A percentile compares a stretch with the other conserved stretches of the same genome.
phyloP scores from a whole-genome alignment of 257 asterid species.

The Nicotiana benthamiana region DNA sequence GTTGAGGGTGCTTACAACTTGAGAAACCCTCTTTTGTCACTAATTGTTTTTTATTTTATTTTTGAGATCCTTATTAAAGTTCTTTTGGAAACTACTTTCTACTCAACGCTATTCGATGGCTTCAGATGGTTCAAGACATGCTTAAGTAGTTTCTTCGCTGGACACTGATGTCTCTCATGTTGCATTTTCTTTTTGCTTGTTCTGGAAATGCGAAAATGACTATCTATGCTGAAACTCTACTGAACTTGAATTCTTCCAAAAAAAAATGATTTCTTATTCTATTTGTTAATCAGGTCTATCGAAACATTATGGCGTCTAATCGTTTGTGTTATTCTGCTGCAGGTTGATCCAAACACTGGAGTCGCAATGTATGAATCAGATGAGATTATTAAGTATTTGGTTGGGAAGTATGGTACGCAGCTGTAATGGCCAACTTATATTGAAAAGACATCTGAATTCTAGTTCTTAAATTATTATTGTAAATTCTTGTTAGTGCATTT shows the following conservation, averaged over 20 bases:
- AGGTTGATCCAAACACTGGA: slow-evolving; percentile 99
- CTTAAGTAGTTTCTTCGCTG: not conserved
- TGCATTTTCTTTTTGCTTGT: not conserved
- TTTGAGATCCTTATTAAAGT: no score
- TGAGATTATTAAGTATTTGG: slow-evolving; percentile 81
- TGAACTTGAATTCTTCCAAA: not conserved
- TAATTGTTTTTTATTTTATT: no score
- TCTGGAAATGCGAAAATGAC: not conserved
- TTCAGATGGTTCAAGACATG: not conserved
- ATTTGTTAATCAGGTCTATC: not conserved
- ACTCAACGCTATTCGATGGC: not conserved
- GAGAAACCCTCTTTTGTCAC: no score
- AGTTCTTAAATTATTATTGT: not conserved
- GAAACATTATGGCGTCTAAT: not conserved
- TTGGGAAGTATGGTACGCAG: slow-evolving; percentile 64
- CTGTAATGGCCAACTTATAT: not conserved
- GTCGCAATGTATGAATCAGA: slow-evolving; percentile 92
- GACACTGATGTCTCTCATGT: not conserved
- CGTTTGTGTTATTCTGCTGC: slow-evolving; percentile 20
- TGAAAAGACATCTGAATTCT: not conserved
- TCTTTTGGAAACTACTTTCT: not conserved
- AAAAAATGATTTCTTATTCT: not conserved
- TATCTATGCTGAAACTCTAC: not conserved
- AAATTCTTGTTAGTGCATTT: not conserved
- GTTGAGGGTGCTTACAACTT: no score